These are phyloP conservation scores for Quercus tomentella DNA, from an alignment of 331 rosid genomes.

Conservation along the genomic window DNA sequence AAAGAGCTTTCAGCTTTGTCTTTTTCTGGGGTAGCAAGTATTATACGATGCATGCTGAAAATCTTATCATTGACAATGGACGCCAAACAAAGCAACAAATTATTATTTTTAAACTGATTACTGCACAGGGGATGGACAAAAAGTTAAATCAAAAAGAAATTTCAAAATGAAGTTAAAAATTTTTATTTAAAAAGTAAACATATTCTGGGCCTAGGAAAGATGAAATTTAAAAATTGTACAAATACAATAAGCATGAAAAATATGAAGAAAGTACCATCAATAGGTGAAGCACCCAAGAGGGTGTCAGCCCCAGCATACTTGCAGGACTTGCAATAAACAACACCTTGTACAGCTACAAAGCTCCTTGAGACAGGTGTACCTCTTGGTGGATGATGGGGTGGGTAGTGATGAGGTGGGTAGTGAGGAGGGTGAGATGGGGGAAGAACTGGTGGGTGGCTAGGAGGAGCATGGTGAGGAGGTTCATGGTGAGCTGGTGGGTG, in stretches of 20 bases:
- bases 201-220: background rate
- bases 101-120: no score
- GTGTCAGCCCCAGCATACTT: slow-evolving; percentile 55
- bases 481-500: slow-evolving; percentile 5
- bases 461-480: background rate
- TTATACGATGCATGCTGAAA: no score
- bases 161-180: no score
- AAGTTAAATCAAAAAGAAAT: no score
- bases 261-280: slow-evolving; percentile 39
- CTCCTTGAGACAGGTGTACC: slow-evolving; percentile 32
- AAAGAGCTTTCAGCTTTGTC: no score
- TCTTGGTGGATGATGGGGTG: slow-evolving; percentile 20
- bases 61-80: no score
- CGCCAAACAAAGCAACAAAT: no score
- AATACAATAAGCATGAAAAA: background rate
- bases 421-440: slow-evolving; percentile 27
- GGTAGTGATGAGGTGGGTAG: slow-evolving; percentile 16
- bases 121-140: no score
- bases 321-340: slow-evolving; percentile 77
- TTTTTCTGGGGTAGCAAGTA: no score
- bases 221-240: background rate
- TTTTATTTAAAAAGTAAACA: no score
- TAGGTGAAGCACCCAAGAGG: slow-evolving; percentile 50
- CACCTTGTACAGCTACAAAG: slow-evolving; percentile 76
- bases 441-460: slow-evolving; percentile 24